Evolutionary conservation across 2,329 filamentous ascomycete species (phyloP).

Genomic region (Xylaria sp.): DNA sequence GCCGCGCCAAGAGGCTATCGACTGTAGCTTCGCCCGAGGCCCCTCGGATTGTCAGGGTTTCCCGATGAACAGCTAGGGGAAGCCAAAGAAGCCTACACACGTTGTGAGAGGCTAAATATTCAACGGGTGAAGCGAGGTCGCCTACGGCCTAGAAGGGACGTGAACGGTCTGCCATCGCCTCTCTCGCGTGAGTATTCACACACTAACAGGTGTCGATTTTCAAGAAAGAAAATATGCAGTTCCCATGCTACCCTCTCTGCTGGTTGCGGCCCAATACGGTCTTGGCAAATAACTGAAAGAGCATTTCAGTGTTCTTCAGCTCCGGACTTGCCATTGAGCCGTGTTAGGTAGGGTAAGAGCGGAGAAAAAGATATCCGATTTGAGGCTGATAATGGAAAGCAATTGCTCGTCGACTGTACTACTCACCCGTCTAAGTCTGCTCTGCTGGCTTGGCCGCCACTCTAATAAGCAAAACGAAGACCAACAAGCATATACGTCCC

Average conservation of each 20-base stretch:
- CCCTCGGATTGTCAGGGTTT: slow-evolving; percentile 1
- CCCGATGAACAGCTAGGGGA: slow-evolving; percentile 18
- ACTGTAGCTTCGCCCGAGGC: slow-evolving; percentile 27
- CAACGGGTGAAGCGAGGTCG: neutral
- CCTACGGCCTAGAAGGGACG: neutral
- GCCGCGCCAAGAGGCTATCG: slow-evolving; percentile 31
- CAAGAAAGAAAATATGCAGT: slow-evolving; percentile 7
- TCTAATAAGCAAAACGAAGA: neutral
- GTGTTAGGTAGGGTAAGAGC: neutral
- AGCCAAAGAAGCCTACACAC: slow-evolving; percentile 5
- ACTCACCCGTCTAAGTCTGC: no score
- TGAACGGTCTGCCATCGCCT: neutral
- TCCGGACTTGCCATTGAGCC: neutral
- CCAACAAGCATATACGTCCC: no score
- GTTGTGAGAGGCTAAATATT: slow-evolving; percentile 5
- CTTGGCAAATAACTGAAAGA: slow-evolving; percentile 14
- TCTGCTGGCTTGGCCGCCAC: neutral
- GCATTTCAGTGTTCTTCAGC: slow-evolving; percentile 6
- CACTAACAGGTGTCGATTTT: neutral
- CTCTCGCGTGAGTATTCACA: neutral
- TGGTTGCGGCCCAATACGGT: slow-evolving; percentile 19
- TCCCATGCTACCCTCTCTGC: neutral
- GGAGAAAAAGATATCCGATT: neutral
- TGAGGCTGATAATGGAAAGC: neutral
- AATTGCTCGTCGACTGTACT: neutral